These are phyloP conservation scores for Saccharomycopsis crataegensis DNA, from an alignment of 1,139 yeast genomes.

Conservation along the genomic window DNA sequence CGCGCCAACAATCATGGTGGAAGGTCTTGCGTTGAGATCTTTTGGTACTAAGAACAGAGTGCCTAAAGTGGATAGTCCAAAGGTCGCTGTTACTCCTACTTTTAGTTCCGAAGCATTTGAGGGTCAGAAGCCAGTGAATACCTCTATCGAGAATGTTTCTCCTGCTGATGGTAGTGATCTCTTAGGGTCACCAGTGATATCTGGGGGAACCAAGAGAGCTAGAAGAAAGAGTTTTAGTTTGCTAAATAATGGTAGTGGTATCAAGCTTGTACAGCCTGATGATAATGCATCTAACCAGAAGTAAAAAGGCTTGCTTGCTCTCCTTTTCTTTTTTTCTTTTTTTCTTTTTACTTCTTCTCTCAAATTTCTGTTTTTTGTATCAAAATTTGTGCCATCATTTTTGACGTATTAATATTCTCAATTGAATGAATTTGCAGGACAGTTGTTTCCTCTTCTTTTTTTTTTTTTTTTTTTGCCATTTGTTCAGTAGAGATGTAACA, in stretches of 20 bases:
- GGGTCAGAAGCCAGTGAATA: not conserved
- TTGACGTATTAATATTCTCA: no score
- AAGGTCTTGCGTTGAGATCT: slow-evolving; percentile 18
- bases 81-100: not conserved
- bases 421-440: no score
- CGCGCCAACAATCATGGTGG: slow-evolving; percentile 19
- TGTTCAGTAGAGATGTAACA: no score
- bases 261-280: not conserved
- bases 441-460: no score
- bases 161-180: not conserved
- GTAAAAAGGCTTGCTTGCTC: no score
- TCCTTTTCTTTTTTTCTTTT: no score
- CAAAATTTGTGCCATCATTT: no score
- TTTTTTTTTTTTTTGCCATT: no score
- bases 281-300: no score
- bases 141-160: not conserved
- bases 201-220: not conserved
- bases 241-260: slow-evolving; percentile 3
- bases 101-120: not conserved
- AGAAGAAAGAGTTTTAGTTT: slow-evolving; percentile 12
- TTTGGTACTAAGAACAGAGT: slow-evolving; percentile 18
- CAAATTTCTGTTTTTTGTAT: no score
- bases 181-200: not conserved
- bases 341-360: no score
- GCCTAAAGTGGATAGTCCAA: not conserved